Evolutionary conservation across 805 yeast species (phyloP), one percentile per base, ranked within the genome.

Genomic region (Lipomyces sp.): DNA sequence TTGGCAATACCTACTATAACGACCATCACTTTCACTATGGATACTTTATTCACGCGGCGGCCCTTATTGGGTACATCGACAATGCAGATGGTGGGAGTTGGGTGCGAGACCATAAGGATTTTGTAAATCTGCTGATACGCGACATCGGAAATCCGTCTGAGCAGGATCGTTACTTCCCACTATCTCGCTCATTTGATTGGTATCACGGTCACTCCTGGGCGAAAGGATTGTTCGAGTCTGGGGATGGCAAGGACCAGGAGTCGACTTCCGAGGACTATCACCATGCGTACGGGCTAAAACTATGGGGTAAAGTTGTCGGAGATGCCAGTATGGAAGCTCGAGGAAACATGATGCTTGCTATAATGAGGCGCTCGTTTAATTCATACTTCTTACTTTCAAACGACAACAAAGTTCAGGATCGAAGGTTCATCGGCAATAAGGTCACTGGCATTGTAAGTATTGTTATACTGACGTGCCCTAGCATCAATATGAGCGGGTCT

Each of bases 11-110:
- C 26, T 84, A 78, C 65, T 86, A 86, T 68, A 86, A 86, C 60
- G 95, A 87, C 63, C 95, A 87, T 61, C 93, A 86, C 64, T 87
- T 86, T 76, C 95, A 87, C 65, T 87, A 84, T 62, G 93, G 93
- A 11, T 86, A 86, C 66, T 83, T 81, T 59, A 74, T 86, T 40
- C 90, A 86, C 64, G 85, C 95, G 1, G 95, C 93, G 3, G 89
- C 95, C 1, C 70, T 84, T 18, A 77, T 86, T 36, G 90, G 83
- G 13, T 67, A 79, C 49, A 79, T 82, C n/a, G 95, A 86, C 63
- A 48, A 60, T 2, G 66, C 71, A 26, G 61, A 63, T n/a, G 83
- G 83, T 2, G 81, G 81, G 7, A 62, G 70, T 1, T 83, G 85
- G 82, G 66, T 74, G 2, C 65, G 69, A 24, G 53, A 56, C 8